Base-by-base conservation (phyloP, 139 green algal species). In the Coelastrella sp. region DNA sequence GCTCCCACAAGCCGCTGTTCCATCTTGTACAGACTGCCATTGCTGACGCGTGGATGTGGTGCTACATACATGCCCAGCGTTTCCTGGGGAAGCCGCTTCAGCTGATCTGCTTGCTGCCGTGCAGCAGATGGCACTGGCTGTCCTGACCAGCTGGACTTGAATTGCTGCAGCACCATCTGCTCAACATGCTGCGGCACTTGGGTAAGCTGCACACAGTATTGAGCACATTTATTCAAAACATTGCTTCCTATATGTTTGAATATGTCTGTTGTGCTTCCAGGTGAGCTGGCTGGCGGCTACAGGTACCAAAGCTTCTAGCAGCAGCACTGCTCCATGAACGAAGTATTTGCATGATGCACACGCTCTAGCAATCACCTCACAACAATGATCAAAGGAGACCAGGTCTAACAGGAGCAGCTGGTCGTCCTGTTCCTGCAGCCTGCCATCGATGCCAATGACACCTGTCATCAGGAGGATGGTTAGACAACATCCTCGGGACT, bases 11-110 rank as follows among this genome's bases (percentile, higher is more conserved):
- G 80, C 38, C 88, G 85, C 86, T 92, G 88, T 72, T 92, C 88
- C 57, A 86, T 79, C 79, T 90, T 90, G 64, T 89, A 84, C 2
- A 90, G 79, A 13, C 85, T 90, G 34, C 45, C 3, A 9, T 60
- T 43, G 51, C 41, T 87, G 13, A 89, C 53, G 23, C 76, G 15
- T 23, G 85, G 78, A 34, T 86, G 83, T 32, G 51, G 69, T 34
- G 88, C 71, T 15, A 76, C 79, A 73, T 87, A 92, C 64, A 92
- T 48, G 0, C 88, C 88, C 15, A 89, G 34, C 27, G 88, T 81
- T 59, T 92, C 88, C 40, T 68, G 64, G 3, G 80, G 80, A n/a
- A 72, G 43, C 45, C 48, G 66, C 17, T 75, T 27, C 48, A 53
- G 32, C 45, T 48, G 43, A 5, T 86, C 67, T 60, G 80, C 80